Conservation (phyloP, 371 early-diverging fungal genomes). For the Encephalitozoon cuniculi region DNA sequence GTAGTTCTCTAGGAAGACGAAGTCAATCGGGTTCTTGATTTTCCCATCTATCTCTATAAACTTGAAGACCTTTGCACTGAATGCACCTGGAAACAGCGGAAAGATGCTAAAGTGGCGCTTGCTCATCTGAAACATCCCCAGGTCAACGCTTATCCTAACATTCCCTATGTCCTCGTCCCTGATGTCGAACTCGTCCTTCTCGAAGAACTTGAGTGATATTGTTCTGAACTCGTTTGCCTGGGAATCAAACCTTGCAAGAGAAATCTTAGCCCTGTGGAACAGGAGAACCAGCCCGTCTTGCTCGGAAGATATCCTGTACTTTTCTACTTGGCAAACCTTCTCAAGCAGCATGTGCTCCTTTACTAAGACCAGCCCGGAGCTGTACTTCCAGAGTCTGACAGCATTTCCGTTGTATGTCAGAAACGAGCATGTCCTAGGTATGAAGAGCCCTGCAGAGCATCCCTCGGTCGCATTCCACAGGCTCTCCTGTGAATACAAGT, state of each 20-base stretch:
- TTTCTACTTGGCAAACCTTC: conserved; percentile 20
- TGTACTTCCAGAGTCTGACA: conserved; percentile 3
- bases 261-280: conserved; percentile 9
- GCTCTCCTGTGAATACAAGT: conserved; percentile 18
- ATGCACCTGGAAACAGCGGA: background rate
- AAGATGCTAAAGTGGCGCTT: conserved; percentile 12
- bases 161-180: background rate
- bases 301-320: background rate
- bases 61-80: conserved; percentile 9
- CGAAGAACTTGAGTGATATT: conserved; percentile 20
- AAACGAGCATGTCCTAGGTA: background rate
- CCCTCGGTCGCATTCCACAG: conserved; percentile 10
- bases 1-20: conserved; percentile 11
- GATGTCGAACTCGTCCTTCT: conserved; percentile 7
- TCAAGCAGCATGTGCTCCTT: conserved; percentile 16
- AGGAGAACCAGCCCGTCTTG: conserved; percentile 5
- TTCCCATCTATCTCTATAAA: conserved; percentile 22
- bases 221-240: background rate
- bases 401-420: conserved; percentile 13
- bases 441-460: conserved; percentile 11
- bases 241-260: background rate
- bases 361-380: background rate
- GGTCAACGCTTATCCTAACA: background rate
- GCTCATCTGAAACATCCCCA: conserved; percentile 12
- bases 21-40: conserved; percentile 9